Conservation (phyloP, 371 early-diverging fungal genomes). For the Mucor piriformis region DNA sequence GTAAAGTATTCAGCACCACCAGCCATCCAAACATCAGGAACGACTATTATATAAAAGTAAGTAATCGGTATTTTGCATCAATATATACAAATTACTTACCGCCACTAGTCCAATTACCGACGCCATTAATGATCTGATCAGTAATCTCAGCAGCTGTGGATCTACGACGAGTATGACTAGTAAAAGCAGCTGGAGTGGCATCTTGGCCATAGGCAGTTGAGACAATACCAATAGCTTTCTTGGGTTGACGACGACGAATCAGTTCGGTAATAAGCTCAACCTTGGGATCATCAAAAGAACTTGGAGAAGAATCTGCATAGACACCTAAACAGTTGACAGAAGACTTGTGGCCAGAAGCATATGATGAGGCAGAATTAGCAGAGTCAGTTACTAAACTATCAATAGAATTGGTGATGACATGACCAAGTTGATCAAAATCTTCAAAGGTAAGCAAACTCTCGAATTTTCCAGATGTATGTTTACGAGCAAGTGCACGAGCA, state of each 20-base stretch:
- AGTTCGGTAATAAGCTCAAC: slow-evolving; percentile 70
- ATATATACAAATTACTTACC: slow-evolving; percentile 21
- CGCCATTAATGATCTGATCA: slow-evolving; percentile 69
- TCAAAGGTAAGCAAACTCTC: slow-evolving; percentile 64
- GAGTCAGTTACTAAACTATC: slow-evolving; percentile 78
- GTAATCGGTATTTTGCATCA: neutral
- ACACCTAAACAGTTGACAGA: slow-evolving; percentile 67
- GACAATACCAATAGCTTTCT: slow-evolving; percentile 73
- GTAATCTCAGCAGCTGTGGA: slow-evolving; percentile 56
- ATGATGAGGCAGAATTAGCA: slow-evolving; percentile 77
- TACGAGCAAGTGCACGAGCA: slow-evolving; percentile 58
- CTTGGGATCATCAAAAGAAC: slow-evolving; percentile 64
- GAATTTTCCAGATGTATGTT: slow-evolving; percentile 61
- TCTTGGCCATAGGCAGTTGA: slow-evolving; percentile 72
- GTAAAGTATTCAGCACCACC: slow-evolving; percentile 68
- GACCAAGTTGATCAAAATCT: slow-evolving; percentile 66
- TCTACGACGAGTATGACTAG: slow-evolving; percentile 64
- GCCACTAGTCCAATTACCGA: slow-evolving; percentile 44
- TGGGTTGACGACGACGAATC: slow-evolving; percentile 70
- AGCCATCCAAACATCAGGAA: slow-evolving; percentile 72
- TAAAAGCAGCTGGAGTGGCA: slow-evolving; percentile 77
- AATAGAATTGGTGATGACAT: slow-evolving; percentile 70
- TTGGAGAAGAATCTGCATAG: slow-evolving; percentile 59
- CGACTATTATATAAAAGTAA: slow-evolving; percentile 27
- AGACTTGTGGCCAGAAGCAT: slow-evolving; percentile 70